These are phyloP conservation scores for Psidium guajava DNA, from an alignment of 345 rosid genomes.

Conservation along the genomic window DNA sequence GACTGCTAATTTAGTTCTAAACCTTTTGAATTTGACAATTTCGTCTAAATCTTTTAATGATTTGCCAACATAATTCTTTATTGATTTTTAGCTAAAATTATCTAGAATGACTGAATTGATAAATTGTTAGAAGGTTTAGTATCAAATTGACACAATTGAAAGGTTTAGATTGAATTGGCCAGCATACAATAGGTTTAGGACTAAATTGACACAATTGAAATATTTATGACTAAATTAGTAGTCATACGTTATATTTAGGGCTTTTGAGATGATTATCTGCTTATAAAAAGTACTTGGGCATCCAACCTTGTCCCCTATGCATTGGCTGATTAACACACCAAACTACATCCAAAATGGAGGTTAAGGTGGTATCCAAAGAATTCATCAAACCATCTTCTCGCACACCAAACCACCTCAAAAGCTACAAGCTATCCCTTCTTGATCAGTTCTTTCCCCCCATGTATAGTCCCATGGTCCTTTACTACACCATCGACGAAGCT, in stretches of 20 bases:
- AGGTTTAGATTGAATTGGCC: neutral
- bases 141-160: rapidly evolving
- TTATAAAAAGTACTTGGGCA: neutral
- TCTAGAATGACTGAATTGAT: rapidly evolving
- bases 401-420: slow-evolving; percentile 19
- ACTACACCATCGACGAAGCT: slow-evolving; percentile 3
- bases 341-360: slow-evolving; percentile 14
- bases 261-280: no score
- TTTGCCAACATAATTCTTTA: no score
- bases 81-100: neutral
- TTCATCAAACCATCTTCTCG: slow-evolving; percentile 29
- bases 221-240: no score
- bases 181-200: no score
- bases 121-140: neutral
- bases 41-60: no score
- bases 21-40: no score
- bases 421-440: slow-evolving; percentile 19
- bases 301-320: no score
- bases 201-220: no score
- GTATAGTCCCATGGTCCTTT: slow-evolving; percentile 19
- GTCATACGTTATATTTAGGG: no score
- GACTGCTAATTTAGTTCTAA: no score
- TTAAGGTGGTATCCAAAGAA: slow-evolving; percentile 13
- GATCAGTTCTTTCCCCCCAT: slow-evolving; percentile 22
- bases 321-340: neutral